phyloP scores from a whole-genome alignment of 371 early-diverging fungal genomes.

The Fennellomyces sp. region DNA sequence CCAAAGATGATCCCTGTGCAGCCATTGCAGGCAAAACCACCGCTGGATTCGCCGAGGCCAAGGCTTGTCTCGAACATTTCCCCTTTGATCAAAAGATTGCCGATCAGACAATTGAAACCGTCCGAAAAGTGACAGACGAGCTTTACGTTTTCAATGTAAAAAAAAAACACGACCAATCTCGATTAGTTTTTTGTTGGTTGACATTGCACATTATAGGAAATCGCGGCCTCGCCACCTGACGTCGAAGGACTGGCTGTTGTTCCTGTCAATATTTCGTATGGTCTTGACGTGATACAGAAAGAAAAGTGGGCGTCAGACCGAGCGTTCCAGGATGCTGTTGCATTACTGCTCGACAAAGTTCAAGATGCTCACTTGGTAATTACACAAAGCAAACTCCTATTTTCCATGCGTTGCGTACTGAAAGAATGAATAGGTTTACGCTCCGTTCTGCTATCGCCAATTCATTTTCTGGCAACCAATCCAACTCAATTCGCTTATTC shows the following conservation, averaged over 20 bases:
- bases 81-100: constrained; percentile 45
- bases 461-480: constrained; percentile 58
- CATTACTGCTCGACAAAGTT: constrained; percentile 50
- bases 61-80: constrained; percentile 52
- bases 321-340: constrained; percentile 53
- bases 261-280: constrained; percentile 45
- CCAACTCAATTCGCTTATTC: constrained; percentile 47
- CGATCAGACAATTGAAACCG: constrained; percentile 44
- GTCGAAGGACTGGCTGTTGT: constrained; percentile 43
- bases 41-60: constrained; percentile 46
- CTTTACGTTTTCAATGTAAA: constrained; percentile 55
- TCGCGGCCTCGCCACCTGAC: constrained; percentile 44
- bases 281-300: constrained; percentile 44
- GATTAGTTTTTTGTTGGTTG: background rate
- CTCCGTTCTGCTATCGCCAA: constrained; percentile 54
- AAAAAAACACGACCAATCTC: background rate
- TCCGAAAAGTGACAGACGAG: constrained; percentile 46
- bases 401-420: background rate
- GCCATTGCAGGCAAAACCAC: constrained; percentile 45
- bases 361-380: constrained; percentile 54
- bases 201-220: constrained; percentile 29
- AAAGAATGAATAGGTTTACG: constrained; percentile 34
- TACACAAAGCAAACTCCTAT: background rate
- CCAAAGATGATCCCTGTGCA: constrained; percentile 41
- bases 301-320: constrained; percentile 49